Percentiles rank a stretch among this genome's conserved stretches.
phyloP scores from a whole-genome alignment of 306 rosid species.

The Trifolium pratense region DNA sequence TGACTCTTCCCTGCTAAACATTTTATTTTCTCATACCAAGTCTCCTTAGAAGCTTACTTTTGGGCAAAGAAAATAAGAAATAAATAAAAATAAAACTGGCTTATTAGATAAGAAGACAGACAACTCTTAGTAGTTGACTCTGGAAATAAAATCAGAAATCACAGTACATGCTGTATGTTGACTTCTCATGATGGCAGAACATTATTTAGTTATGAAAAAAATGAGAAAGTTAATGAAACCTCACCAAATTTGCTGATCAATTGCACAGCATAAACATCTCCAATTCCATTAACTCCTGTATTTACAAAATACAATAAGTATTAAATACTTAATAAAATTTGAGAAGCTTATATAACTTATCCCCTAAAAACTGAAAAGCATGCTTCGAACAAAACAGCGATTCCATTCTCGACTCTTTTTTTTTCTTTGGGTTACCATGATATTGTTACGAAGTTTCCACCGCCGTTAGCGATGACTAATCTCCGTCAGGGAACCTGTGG shows the following conservation, averaged over 20 bases:
- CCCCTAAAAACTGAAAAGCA: slow-evolving; percentile 21
- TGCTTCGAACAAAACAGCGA: slow-evolving; percentile 13
- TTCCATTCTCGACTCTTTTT: slow-evolving; percentile 9
- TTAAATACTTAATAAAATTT: slow-evolving; percentile 24
- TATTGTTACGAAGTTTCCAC: no score
- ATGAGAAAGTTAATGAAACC: slow-evolving; percentile 39
- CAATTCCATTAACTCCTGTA: slow-evolving; percentile 95
- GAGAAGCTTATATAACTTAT: slow-evolving; percentile 32
- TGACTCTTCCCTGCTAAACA: neutral
- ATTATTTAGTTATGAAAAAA: slow-evolving; percentile 34
- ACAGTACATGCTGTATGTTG: slow-evolving; percentile 23
- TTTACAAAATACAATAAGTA: slow-evolving; percentile 27
- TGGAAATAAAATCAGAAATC: slow-evolving; percentile 18
- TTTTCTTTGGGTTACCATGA: no score
- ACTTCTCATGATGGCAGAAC: slow-evolving; percentile 33
- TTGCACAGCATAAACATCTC: slow-evolving; percentile 84
- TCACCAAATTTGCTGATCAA: slow-evolving; percentile 78
- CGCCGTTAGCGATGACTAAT: no score
- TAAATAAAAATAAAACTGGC: neutral
- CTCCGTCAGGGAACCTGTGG: no score
- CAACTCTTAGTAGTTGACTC: slow-evolving; percentile 8
- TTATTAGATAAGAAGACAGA: slow-evolving; percentile 2
- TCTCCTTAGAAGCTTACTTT: slow-evolving; percentile 7
- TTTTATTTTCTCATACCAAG: neutral
- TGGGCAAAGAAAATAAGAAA: slow-evolving; percentile 11